Percentiles rank a stretch among this genome's conserved stretches.
These are phyloP conservation scores for Ambrosia trifida DNA, from an alignment of 129 eudicot genomes.

Conservation along the genomic window DNA sequence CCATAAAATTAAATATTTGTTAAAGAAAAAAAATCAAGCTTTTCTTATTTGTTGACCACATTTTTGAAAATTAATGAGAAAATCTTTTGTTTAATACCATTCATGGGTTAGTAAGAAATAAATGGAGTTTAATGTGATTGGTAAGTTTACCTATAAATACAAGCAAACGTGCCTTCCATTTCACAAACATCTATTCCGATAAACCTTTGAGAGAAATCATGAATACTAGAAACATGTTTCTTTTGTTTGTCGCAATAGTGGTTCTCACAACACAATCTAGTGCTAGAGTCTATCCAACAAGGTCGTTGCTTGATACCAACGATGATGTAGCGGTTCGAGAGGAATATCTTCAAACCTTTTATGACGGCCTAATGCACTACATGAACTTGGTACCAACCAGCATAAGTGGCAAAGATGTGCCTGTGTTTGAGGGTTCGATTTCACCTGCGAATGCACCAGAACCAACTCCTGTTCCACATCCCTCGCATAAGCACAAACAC, in stretches of 20 bases:
- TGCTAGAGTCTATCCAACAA: conserved; percentile 26
- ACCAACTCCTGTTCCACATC: conserved; percentile 23
- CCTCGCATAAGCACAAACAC: conserved; percentile 25
- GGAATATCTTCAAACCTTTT: conserved; percentile 13
- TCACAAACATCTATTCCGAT: background rate
- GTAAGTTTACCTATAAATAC: conserved; percentile 23
- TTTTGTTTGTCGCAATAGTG: conserved; percentile 26
- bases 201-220: background rate
- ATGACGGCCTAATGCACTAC: background rate
- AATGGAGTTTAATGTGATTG: background rate
- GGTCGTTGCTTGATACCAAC: background rate
- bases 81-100: conserved; percentile 16
- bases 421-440: background rate
- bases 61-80: background rate
- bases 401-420: background rate
- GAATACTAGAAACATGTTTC: conserved; percentile 14
- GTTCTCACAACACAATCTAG: conserved; percentile 25
- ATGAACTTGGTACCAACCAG: conserved; percentile 1
- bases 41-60: conserved; percentile 3
- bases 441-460: conserved; percentile 26
- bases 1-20: background rate
- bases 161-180: background rate
- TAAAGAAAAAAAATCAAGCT: background rate
- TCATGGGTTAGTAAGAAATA: background rate
- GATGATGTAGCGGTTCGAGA: background rate